These are phyloP conservation scores for Botrytis aclada DNA, from an alignment of 2,329 filamentous ascomycete genomes.

Conservation along the genomic window DNA sequence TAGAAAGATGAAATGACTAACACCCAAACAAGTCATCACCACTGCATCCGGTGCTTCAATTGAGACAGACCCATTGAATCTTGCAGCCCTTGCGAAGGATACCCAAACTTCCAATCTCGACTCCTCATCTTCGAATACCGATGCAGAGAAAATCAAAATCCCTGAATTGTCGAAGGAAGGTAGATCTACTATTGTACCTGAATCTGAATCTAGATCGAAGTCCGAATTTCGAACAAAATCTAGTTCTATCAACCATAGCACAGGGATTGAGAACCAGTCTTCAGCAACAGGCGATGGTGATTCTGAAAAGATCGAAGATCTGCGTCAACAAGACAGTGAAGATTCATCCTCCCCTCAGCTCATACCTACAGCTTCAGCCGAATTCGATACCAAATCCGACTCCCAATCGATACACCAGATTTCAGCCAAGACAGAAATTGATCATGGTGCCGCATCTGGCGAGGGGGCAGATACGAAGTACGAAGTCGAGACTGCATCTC, in stretches of 20 bases:
- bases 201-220: too few relatives aligned
- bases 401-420: neutral
- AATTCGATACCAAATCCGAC: neutral
- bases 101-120: neutral
- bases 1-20: neutral
- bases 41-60: neutral
- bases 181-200: neutral
- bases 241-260: neutral
- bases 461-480: too few relatives aligned
- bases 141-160: neutral
- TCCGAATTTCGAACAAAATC: neutral
- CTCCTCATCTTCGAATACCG: neutral
- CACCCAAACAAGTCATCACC: neutral
- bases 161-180: neutral
- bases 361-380: neutral
- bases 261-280: neutral
- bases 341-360: neutral
- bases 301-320: neutral
- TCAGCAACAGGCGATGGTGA: neutral
- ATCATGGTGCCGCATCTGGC: neutral
- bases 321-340: neutral
- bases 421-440: neutral
- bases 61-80: rapidly evolving
- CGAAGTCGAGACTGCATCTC: neutral
- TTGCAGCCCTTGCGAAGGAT: neutral